phyloP scores from a whole-genome alignment of 208 protist species.

The Vickermania ingenoplastis region DNA sequence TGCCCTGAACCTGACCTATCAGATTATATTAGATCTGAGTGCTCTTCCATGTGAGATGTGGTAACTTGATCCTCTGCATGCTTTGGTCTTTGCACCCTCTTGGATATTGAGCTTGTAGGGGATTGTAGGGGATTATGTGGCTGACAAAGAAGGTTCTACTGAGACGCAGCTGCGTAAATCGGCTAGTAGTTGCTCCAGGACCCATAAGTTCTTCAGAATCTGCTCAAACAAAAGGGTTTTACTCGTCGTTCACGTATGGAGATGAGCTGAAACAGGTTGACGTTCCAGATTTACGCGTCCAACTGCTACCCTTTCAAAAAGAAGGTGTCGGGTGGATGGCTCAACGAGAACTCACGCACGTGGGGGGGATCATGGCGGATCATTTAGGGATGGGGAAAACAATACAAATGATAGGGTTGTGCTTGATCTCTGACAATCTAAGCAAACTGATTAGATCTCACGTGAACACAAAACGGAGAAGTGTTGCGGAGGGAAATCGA shows the following conservation, averaged over 20 bases:
- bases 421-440: slow-evolving; percentile 53
- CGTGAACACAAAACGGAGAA: slow-evolving; percentile 16
- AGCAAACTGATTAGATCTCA: slow-evolving; percentile 23
- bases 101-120: too few relatives aligned
- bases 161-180: too few relatives aligned
- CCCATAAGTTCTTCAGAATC: slow-evolving; percentile 30
- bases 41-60: too few relatives aligned
- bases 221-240: slow-evolving; percentile 59
- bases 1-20: too few relatives aligned
- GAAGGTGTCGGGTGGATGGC: slow-evolving; percentile 88
- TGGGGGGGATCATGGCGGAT: slow-evolving; percentile 87
- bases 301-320: slow-evolving; percentile 83
- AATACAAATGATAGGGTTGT: slow-evolving; percentile 87
- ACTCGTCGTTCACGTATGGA: slow-evolving; percentile 70
- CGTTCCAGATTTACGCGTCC: slow-evolving; percentile 50
- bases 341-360: slow-evolving; percentile 55
- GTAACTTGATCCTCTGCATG: too few relatives aligned
- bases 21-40: too few relatives aligned
- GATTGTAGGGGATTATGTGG: too few relatives aligned
- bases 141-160: too few relatives aligned
- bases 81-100: too few relatives aligned
- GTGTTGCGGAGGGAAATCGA: slow-evolving; percentile 39
- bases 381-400: slow-evolving; percentile 90
- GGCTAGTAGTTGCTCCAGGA: slow-evolving; percentile 43
- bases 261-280: slow-evolving; percentile 48